Base-by-base conservation (phyloP, 805 yeast species). In the Yarrowia sp. region DNA sequence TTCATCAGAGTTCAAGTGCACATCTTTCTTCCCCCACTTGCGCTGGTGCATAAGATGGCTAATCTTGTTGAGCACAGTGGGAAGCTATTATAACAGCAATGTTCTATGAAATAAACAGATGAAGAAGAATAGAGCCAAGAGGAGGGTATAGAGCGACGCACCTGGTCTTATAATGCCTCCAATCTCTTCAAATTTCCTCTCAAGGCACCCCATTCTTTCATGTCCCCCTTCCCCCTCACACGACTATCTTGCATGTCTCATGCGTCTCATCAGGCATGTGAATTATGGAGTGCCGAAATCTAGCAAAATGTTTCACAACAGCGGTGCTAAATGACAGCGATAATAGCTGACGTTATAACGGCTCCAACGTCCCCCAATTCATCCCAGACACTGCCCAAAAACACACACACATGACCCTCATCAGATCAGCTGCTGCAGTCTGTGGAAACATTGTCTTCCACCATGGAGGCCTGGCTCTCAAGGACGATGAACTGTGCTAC, bases 391-490 rank as follows among this genome's bases (percentile, higher is more conserved):
- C 2, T 38, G 10, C 3, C 40, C 40, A 7, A 11, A 9, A 38
- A 38, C 10, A 38, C 16, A 1, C 50, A 41, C 15, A n/a, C 12
- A 59, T 59, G 65, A 43, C 65, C 15, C 43, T 59, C 2, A 45
- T 59, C 41, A 41, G 65, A 32, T 59, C 65, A 59, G 65, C 65
- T 8, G 65, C 52, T 2, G 65, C 65, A 35, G 65, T 59, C 2
- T 59, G 65, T 59, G 65, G 65, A 16, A 59, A 32, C 65, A 43
- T 16, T 8, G 65, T 59, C 19, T 59, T 59, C 10, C 65, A 59
- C 42, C 65, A 59, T 26, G 65, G 65, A 59, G 65, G 65, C 8
- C 52, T 59, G 65, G 65, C 65, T 32, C 52, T 59, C 52, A 59
- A 45, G 35, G 65, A 59, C 40, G 46, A 59, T 35, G 65, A 59